phyloP scores from a whole-genome alignment of 2,329 filamentous ascomycete species.

The Pseudonectria foliicola region DNA sequence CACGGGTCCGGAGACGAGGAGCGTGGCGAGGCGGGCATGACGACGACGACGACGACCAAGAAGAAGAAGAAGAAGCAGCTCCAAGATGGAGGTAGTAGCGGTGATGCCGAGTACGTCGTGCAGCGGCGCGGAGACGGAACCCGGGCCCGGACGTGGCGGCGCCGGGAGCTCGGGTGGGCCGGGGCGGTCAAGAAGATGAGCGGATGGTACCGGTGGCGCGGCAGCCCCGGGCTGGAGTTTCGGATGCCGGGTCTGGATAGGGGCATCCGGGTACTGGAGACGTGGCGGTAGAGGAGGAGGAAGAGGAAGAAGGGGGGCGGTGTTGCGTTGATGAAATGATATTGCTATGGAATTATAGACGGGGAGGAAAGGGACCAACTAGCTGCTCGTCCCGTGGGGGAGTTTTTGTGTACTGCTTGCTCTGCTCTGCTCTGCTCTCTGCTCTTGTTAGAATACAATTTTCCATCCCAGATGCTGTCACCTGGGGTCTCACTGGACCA shows the following conservation, averaged over 20 bases:
- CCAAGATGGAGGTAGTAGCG: too few relatives aligned
- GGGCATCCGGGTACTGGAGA: conserved; percentile 6
- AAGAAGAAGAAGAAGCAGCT: too few relatives aligned
- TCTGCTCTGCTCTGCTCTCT: conserved; percentile 1
- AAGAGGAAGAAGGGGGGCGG: background rate
- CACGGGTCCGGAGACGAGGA: too few relatives aligned
- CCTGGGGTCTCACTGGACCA: too few relatives aligned
- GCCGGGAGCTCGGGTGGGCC: conserved; percentile 37
- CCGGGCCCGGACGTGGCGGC: conserved; percentile 32
- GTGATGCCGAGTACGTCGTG: conserved; percentile 19
- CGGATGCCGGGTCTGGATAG: conserved; percentile 19
- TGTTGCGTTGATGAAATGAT: background rate
- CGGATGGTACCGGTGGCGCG: conserved; percentile 26
- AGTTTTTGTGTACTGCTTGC: too few relatives aligned
- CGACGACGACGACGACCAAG: too few relatives aligned
- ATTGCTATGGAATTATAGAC: too few relatives aligned
- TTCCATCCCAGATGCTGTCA: background rate
- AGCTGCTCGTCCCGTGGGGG: too few relatives aligned
- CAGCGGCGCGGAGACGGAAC: conserved; percentile 22
- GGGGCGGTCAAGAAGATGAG: conserved; percentile 38
- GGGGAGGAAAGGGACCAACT: too few relatives aligned
- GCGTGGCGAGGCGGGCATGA: too few relatives aligned
- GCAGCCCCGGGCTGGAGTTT: conserved; percentile 20
- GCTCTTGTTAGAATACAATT: background rate
- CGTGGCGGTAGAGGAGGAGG: conserved; percentile 6